phyloP scores from a whole-genome alignment of 2,329 filamentous ascomycete species.

The Penicillium expansum region DNA sequence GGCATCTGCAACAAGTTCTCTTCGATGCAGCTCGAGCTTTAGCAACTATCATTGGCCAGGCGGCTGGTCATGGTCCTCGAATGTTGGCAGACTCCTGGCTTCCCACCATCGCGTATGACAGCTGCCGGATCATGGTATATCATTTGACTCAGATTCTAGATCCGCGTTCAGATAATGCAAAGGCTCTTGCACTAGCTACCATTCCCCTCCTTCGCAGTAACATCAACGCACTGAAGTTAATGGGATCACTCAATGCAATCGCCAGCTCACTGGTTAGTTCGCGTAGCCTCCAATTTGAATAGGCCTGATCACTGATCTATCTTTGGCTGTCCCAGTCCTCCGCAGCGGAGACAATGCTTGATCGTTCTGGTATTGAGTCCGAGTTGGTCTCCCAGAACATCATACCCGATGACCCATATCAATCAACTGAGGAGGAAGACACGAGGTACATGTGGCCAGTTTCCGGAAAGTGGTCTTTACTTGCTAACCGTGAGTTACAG shows the following conservation, averaged over 20 bases:
- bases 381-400: constrained; percentile 19
- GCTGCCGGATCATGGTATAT: constrained; percentile 50
- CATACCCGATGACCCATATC: constrained; percentile 23
- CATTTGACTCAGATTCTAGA: constrained; percentile 47
- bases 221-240: constrained; percentile 18
- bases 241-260: constrained; percentile 23
- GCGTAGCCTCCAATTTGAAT: background rate
- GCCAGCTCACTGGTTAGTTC: constrained; percentile 19
- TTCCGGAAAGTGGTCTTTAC: background rate
- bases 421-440: constrained; percentile 13
- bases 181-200: constrained; percentile 17
- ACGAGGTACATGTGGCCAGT: constrained; percentile 2
- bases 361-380: constrained; percentile 22
- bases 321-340: background rate
- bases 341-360: constrained; percentile 24
- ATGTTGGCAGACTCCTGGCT: constrained; percentile 47
- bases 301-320: background rate
- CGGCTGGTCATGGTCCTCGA: constrained; percentile 43
- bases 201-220: constrained; percentile 22
- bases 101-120: constrained; percentile 50
- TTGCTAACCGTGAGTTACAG: background rate
- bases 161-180: constrained; percentile 13
- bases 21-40: constrained; percentile 27
- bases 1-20: constrained; percentile 20
- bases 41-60: constrained; percentile 31